A percentile compares a stretch with the other conserved stretches of the same genome.
phyloP scores from a whole-genome alignment of 768 basidiomycete genomes.

The Boletellus sp. region DNA sequence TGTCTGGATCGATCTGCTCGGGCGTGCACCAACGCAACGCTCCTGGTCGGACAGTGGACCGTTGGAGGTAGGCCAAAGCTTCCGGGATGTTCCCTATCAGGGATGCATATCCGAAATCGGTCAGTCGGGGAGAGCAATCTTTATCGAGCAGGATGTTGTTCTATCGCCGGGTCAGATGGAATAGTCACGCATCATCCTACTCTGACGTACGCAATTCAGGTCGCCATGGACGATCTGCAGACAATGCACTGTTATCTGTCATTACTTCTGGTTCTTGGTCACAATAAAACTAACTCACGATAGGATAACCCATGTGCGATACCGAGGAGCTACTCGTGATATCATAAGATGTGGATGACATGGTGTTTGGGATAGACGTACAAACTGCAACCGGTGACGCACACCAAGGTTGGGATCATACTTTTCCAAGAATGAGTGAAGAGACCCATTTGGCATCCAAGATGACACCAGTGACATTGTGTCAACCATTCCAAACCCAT shows the following conservation, averaged over 20 bases:
- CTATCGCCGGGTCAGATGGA: neutral
- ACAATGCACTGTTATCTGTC: conserved; percentile 10
- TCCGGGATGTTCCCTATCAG: conserved; percentile 8
- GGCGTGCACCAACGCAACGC: conserved; percentile 45
- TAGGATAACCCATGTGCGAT: conserved; percentile 14
- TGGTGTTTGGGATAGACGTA: neutral
- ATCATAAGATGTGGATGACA: conserved; percentile 11
- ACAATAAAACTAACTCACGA: neutral
- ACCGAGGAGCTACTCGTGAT: conserved; percentile 10
- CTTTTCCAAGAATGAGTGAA: conserved; percentile 18
- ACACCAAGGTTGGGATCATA: neutral
- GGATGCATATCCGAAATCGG: conserved; percentile 43
- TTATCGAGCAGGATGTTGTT: conserved; percentile 16
- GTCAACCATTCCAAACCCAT: conserved; percentile 24
- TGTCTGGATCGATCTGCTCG: conserved; percentile 24
- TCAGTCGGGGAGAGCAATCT: conserved; percentile 34
- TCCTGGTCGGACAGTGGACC: conserved; percentile 27
- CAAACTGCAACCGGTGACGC: conserved; percentile 11
- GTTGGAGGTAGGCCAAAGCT: conserved; percentile 1
- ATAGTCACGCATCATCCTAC: too few relatives aligned
- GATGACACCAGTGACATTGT: conserved; percentile 27
- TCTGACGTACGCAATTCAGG: conserved; percentile 10
- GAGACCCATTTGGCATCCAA: conserved; percentile 29
- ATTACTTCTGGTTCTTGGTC: neutral
- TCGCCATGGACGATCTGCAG: conserved; percentile 16